Base-by-base conservation (phyloP, 306 rosid species). In the Citrullus amarus region DNA sequence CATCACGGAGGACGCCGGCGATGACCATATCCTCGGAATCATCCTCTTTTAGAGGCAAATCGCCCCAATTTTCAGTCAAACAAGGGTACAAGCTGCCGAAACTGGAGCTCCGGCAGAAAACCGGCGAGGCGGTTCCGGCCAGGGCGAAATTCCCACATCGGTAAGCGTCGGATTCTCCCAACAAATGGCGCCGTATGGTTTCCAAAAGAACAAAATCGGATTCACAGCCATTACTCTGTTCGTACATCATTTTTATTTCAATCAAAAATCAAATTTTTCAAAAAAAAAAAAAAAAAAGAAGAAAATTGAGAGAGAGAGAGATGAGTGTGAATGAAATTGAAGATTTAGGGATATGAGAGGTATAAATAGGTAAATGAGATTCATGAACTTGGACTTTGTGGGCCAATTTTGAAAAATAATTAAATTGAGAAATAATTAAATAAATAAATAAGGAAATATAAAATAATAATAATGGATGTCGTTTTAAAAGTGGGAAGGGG, bases 21-120 rank as follows among this genome's bases (percentile, higher is more conserved):
- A 95, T 87, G 0, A 91, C 70, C 98, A 91, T 95, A 58, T 95
- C 98, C 28, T 95, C 91, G 4, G 96, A 86, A 36, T 95, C 98
- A 41, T 95, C 86, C 78, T 85, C 97, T 57, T 85, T 89, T 2
- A 95, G 86, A 0, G 92, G 94, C 83, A 90, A 82, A 10, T 84
- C 88, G 5, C 92, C 90, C 89, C 90, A 86, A 20, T 82, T 86
- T 2, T 94, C 89, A 8, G 90, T 85, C 82, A 94, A 34, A 56
- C 96, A 94, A 4, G 98, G 89, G 83, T 88, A 84, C 68, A 95
- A 63, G 71, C 87, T 87, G 55, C 86, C 79, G 86, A 92, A 92
- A 71, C 89, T 87, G 79, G 93, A 84, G 87, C 80, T 90, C 84
- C 91, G 85, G 53, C 84, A 41, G 32, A 58, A 87, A 18, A 41